phyloP scores from a whole-genome alignment of 768 basidiomycete species.

The Coprinellus micaceus region DNA sequence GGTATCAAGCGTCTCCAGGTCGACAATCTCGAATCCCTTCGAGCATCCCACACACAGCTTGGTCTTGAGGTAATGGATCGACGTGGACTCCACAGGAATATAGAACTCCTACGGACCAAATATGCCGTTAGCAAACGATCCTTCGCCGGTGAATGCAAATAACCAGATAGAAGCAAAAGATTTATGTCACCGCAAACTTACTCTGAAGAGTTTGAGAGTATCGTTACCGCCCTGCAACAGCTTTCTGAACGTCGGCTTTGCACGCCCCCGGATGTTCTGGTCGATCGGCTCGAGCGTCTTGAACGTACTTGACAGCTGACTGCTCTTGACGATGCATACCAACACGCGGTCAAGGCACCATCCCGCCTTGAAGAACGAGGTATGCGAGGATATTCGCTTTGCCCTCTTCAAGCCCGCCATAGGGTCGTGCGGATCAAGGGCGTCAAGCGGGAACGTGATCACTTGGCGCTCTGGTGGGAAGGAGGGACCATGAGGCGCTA shows the following conservation, averaged over 20 bases:
- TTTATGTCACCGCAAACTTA: constrained; percentile 29
- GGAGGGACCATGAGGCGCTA: background rate
- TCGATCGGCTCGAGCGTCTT: constrained; percentile 97
- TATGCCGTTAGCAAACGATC: constrained; percentile 3
- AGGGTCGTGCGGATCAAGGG: constrained; percentile 86
- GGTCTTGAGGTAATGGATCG: constrained; percentile 96
- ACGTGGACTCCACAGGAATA: constrained; percentile 94
- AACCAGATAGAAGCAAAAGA: background rate
- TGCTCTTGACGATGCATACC: constrained; percentile 96
- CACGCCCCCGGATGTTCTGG: constrained; percentile 71
- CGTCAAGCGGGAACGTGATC: constrained; percentile 92
- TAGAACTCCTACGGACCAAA: constrained; percentile 95
- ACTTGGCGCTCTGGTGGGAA: constrained; percentile 80
- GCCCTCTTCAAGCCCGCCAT: constrained; percentile 89
- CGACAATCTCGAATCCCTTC: constrained; percentile 97
- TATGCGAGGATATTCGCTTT: constrained; percentile 93
- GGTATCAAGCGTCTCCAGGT: constrained; percentile 94
- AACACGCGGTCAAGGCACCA: constrained; percentile 86
- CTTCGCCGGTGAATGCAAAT: too few species aligned
- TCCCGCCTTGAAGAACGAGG: constrained; percentile 96
- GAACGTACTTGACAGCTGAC: constrained; percentile 92
- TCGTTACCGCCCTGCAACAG: constrained; percentile 93
- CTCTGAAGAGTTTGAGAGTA: constrained; percentile 87
- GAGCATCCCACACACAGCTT: constrained; percentile 96
- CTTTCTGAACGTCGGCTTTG: constrained; percentile 92